These are phyloP conservation scores for Cylindrotheca closterium DNA, from an alignment of 108 stramenopile species.

Conservation along the genomic window DNA sequence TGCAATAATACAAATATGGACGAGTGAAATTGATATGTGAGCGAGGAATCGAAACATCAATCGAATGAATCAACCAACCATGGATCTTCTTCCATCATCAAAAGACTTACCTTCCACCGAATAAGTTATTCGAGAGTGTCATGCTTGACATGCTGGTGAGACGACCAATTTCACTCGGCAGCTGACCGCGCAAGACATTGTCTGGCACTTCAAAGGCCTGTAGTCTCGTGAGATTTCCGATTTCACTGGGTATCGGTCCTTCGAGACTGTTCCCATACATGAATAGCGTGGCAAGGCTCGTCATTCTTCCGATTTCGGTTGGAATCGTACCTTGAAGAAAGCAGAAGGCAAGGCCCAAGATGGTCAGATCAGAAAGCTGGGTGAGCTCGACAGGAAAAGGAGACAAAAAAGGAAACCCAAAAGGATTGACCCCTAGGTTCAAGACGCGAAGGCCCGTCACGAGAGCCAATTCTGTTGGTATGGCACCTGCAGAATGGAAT, in stretches of 20 bases:
- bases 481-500: slow-evolving; percentile 36
- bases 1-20: slow-evolving; percentile 29
- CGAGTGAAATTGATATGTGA: slow-evolving; percentile 6
- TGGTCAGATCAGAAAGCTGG: slow-evolving; percentile 19
- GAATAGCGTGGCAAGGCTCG: slow-evolving; percentile 43
- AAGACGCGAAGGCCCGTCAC: slow-evolving; percentile 35
- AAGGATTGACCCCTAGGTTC: slow-evolving; percentile 24
- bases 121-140: slow-evolving; percentile 7
- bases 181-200: slow-evolving; percentile 44
- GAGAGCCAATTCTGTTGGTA: slow-evolving; percentile 26
- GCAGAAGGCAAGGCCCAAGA: slow-evolving; percentile 43
- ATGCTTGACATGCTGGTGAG: slow-evolving; percentile 19
- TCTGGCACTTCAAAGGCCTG: not conserved
- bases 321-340: slow-evolving; percentile 55
- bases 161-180: slow-evolving; percentile 20
- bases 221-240: slow-evolving; percentile 34
- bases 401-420: slow-evolving; percentile 23
- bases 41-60: not conserved
- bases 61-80: not conserved
- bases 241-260: slow-evolving; percentile 25
- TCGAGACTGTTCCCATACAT: slow-evolving; percentile 33
- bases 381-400: slow-evolving; percentile 31
- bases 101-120: slow-evolving; percentile 5
- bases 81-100: not conserved
- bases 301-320: slow-evolving; percentile 37